Conservation (phyloP, 148 eudicot genomes). For the Hydrangea macrophylla region DNA sequence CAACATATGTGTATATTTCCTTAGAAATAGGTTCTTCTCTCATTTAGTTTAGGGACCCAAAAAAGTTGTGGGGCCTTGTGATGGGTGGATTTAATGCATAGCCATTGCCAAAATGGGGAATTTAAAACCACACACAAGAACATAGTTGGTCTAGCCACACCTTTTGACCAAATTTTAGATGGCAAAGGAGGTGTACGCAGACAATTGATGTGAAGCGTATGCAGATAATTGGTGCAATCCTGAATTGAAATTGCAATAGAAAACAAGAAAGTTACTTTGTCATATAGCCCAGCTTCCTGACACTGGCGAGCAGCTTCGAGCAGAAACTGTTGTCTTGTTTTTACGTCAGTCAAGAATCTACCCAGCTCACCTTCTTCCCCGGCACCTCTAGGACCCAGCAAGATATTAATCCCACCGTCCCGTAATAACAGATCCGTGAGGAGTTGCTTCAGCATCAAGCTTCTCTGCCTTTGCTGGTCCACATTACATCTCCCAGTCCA, state of each 20-base stretch:
- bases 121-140: not conserved
- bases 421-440: conserved; percentile 72
- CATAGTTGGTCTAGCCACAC: not conserved
- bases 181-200: not conserved
- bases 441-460: conserved; percentile 86
- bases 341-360: conserved; percentile 63
- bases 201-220: not conserved
- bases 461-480: conserved; percentile 94
- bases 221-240: not conserved
- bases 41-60: not conserved
- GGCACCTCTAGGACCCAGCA: conserved; percentile 84
- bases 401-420: conserved; percentile 69
- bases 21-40: too few relatives aligned
- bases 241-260: not conserved
- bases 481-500: conserved; percentile 77
- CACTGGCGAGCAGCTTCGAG: conserved; percentile 90
- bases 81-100: too few relatives aligned
- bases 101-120: not conserved
- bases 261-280: conserved; percentile 50
- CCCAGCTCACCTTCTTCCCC: conserved; percentile 93
- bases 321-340: conserved; percentile 67
- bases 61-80: not conserved
- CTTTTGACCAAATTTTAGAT: not conserved
- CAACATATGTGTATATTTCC: too few relatives aligned
- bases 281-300: conserved; percentile 80